Evolutionary conservation across 2,329 filamentous ascomycete species (phyloP).

Genomic region (Echinosphaeria canescens): DNA sequence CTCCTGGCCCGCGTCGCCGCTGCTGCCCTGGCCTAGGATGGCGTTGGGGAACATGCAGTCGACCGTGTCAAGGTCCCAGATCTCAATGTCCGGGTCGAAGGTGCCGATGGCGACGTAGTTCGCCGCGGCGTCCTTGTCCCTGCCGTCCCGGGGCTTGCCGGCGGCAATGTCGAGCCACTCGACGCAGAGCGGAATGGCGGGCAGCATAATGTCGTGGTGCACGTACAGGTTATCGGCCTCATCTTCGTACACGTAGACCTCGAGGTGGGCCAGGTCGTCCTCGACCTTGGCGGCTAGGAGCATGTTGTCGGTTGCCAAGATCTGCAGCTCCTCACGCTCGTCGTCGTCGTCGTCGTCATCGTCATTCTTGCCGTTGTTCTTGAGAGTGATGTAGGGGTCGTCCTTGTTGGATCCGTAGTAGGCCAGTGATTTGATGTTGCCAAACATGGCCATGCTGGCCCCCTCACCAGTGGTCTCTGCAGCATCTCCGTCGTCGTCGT

Average conservation of each 20-base stretch:
- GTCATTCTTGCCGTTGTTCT: slow-evolving; percentile 39
- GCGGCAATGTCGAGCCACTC: slow-evolving; percentile 95
- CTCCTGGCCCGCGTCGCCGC: slow-evolving; percentile 24
- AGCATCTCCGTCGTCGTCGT: slow-evolving; percentile 46
- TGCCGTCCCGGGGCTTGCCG: slow-evolving; percentile 34
- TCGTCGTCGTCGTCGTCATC: slow-evolving; percentile 76
- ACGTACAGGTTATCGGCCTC: slow-evolving; percentile 92
- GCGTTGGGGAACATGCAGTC: slow-evolving; percentile 98
- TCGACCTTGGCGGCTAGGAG: slow-evolving; percentile 85
- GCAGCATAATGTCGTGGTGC: slow-evolving; percentile 98
- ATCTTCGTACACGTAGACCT: slow-evolving; percentile 96
- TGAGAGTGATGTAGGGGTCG: slow-evolving; percentile 88
- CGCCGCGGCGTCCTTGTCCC: slow-evolving; percentile 43
- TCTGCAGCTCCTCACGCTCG: slow-evolving; percentile 83
- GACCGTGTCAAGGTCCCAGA: slow-evolving; percentile 92
- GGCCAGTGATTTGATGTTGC: slow-evolving; percentile 78
- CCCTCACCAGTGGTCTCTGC: slow-evolving; percentile 19
- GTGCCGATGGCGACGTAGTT: slow-evolving; percentile 94
- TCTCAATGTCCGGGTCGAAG: slow-evolving; percentile 95
- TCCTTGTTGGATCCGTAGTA: slow-evolving; percentile 92
- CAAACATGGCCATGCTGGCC: slow-evolving; percentile 79
- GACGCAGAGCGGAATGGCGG: slow-evolving; percentile 82
- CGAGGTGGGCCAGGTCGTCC: slow-evolving; percentile 88
- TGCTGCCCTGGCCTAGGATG: slow-evolving; percentile 61
- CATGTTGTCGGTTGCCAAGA: slow-evolving; percentile 81